Evolutionary conservation across 148 eudicot genomes (phyloP), one percentile per base, ranked within the genome.

Genomic region (Simmondsia chinensis): DNA sequence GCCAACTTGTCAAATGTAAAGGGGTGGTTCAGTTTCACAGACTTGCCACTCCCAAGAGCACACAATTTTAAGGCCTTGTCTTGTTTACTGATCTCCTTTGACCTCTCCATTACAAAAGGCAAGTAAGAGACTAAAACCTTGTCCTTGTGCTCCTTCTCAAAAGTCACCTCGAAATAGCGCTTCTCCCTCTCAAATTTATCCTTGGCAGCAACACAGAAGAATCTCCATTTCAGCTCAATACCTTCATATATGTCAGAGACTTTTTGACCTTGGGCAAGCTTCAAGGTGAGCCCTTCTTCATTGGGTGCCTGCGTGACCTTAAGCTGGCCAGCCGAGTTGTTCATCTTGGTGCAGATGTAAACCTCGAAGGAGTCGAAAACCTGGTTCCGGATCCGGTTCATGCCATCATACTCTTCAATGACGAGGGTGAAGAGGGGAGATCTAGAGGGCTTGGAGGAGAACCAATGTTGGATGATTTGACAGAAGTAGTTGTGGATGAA

Each of bases 1-100:
- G 50, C 50, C 24, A 46, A 10, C 14, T 31, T 46, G 14, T 46
- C 50, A 18, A 46, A 46, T 4, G 50, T 46, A 5, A 31, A 31
- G 7, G 50, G 50, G 35, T 46, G 50, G 19, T 27, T 46, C n/a
- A 46, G 31, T 4, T 28, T 30, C 13, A 46, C 29, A 18, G 35
- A 43, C 11, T 29, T 8, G 2, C 4, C 14, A 1, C 4, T 0
- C 1, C 9, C 14, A 30, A 12, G 11, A 1, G 6, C 36, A 29
- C 9, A 18, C 16, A 46, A 22, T 24, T 15, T 46, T 18, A 30
- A 9, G 50, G 10, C 24, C 30, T 18, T 28, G 22, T 26, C 36
- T 46, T 30, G 10, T 6, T 4, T 20, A 5, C 2, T 3, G 42
- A 38, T 38, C 1, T 38, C 22, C 12, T 38, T 11, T 3, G 42